Base-by-base conservation (phyloP, 2,329 filamentous ascomycete species). In the Phyllosticta ampelicida region DNA sequence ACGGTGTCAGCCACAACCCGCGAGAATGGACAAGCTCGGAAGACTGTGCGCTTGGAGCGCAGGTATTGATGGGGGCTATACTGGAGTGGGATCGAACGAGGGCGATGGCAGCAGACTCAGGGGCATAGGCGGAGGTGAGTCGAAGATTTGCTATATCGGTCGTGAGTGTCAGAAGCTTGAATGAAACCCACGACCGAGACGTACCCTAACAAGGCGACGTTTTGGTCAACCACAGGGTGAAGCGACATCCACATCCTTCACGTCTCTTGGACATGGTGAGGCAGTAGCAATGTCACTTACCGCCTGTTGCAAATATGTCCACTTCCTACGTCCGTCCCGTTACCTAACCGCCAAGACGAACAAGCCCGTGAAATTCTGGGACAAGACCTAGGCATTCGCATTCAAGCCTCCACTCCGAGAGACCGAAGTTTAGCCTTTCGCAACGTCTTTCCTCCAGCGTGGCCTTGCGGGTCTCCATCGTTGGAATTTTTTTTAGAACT, bases 1-100 rank as follows among this genome's bases (percentile, higher is more conserved):
- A 72, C 49, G 71, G 71, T 1, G 66, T 74, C 5, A 70, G 67
- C 53, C 71, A 74, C 58, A 71, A 73, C 63, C 71, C 71, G 16
- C 61, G 62, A 0, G 71, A 73, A 62, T 73, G 66, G 53, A 67
- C 65, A 9, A 68, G 61, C 28, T 68, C 69, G 1, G 68, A 73
- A 57, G 68, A 69, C 48, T 74, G 71, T 65, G 68, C 65, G 10
- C 64, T 71, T 54, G 71, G 71, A 0, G 70, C 70, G 13, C 75
- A 78, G 62, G 71, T 75, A 10, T 61, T 78, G 54, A 30, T 56
- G 48, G 30, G 48, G 44, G 59, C 66, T 0, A 63, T 68, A 0
- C 54, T 80, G 56, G 36, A 44, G 13, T 44, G 36, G 36, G 36
- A 44, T 44, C 11, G 36, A 16, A n/a, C 36, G 13, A 44, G 36